Conservation (phyloP, 345 rosid genomes). For the Theobroma cacao region DNA sequence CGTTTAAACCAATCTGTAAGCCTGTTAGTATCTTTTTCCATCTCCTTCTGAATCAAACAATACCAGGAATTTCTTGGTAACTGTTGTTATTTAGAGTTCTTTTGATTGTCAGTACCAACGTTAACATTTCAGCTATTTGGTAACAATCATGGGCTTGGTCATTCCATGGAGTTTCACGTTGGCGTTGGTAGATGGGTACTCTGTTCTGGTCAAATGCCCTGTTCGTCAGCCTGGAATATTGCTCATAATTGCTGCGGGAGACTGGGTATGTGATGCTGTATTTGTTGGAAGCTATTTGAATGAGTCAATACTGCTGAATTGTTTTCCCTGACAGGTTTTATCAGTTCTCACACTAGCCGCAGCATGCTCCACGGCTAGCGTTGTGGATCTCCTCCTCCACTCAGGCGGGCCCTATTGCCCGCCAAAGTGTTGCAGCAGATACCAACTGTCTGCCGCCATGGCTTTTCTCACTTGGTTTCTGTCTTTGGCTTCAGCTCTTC, state of each 20-base stretch:
- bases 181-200: slow-evolving; percentile 81
- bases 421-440: slow-evolving; percentile 59
- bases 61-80: background rate
- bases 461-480: slow-evolving; percentile 86
- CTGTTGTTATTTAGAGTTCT: background rate
- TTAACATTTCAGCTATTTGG: slow-evolving; percentile 64
- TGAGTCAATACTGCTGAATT: background rate
- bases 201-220: slow-evolving; percentile 57
- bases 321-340: slow-evolving; percentile 41
- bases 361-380: slow-evolving; percentile 80
- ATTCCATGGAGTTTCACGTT: slow-evolving; percentile 88
- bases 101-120: background rate
- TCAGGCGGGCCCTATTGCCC: slow-evolving; percentile 39
- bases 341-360: slow-evolving; percentile 77
- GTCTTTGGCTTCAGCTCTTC: slow-evolving; percentile 71
- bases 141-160: slow-evolving; percentile 76
- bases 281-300: background rate
- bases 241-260: slow-evolving; percentile 64
- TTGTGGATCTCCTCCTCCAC: slow-evolving; percentile 60
- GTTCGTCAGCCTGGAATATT: slow-evolving; percentile 58
- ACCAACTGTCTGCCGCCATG: slow-evolving; percentile 79
- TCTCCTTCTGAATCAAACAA: background rate
- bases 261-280: slow-evolving; percentile 52
- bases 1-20: too few species aligned
- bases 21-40: background rate